Base-by-base conservation (phyloP, 2,329 filamentous ascomycete genomes). In the Ceratocystis lukuohia region DNA sequence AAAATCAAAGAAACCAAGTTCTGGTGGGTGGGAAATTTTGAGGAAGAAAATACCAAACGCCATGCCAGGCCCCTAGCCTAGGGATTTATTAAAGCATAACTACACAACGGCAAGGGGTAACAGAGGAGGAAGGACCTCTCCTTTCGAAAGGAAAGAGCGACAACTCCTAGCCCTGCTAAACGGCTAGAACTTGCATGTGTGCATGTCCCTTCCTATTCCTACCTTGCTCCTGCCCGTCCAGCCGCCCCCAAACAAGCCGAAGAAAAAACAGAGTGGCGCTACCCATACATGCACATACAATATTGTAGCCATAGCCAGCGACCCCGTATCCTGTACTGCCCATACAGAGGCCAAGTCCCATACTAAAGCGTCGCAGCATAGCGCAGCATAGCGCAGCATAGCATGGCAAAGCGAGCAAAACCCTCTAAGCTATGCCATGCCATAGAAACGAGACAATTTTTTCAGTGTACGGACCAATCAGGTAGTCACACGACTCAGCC, bases 131-230 rank as follows among this genome's bases (percentile, higher is more conserved):
- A 41, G 10, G 12, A 41, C 37, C 37, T 41, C 10, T 41, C 37
- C 10, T 41, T 41, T 41, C 37, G 12, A 41, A 41, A 41, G 37
- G 37, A 41, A 41, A 41, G 37, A 41, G 37, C 37, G 37, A 41
- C 37, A 41, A 41, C 12, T 41, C 37, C 65, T 67, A 67, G 66
- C 56, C 59, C 67, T 69, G 65, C 46, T 57, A 12, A 37, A 45
- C 20, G 37, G 61, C 28, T 17, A 61, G 46, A 48, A 41, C 48
- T 53, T 53, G 48, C 48, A 15, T 53, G 17, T 53, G 48, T 53
- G 48, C 22, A 28, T 53, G 48, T 25, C 22, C 48, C 46, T 41
- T 41, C 37, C 37, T 41, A 12, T 41, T 41, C 37, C 8, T 41
- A 5, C 37, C 37, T 41, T 41, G 37, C 37, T 41, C 37, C 37